Conservation (phyloP, 192 early-diverging fungal species). For the Entophlyctis luteolus region DNA sequence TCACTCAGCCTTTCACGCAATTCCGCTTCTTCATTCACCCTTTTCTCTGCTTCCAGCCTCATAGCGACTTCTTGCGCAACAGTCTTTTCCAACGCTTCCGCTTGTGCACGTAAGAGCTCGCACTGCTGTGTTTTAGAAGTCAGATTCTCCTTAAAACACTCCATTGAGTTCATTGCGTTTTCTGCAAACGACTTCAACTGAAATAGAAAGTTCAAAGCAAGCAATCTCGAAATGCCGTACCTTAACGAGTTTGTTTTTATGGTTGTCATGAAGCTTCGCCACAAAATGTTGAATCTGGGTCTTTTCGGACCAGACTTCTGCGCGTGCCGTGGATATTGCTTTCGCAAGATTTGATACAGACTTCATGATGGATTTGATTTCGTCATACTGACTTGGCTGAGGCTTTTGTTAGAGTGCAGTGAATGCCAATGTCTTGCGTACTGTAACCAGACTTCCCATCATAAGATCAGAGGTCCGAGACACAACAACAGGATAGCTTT, state of each 20-base stretch:
- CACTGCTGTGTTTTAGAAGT: too few relatives aligned
- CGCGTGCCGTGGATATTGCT: neutral
- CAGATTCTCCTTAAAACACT: too few relatives aligned
- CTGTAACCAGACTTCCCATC: too few relatives aligned
- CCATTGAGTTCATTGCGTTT: too few relatives aligned
- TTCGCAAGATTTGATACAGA: neutral
- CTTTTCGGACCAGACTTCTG: neutral
- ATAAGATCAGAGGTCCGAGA: too few relatives aligned
- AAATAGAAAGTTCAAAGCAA: too few relatives aligned
- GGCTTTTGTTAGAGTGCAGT: neutral
- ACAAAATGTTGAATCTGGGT: neutral
- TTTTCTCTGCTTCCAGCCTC: neutral
- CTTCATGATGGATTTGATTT: neutral
- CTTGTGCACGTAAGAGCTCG: too few relatives aligned
- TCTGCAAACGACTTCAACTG: too few relatives aligned
- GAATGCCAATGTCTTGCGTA: too few relatives aligned
- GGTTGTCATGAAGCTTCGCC: neutral
- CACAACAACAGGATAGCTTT: constrained; percentile 19
- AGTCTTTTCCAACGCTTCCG: neutral
- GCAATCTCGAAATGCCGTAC: too few relatives aligned
- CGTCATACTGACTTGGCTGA: neutral
- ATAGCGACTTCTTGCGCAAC: neutral
- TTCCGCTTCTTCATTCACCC: neutral
- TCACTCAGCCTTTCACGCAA: neutral
- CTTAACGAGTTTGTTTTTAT: too few relatives aligned